Percentiles rank a stretch among this genome's conserved stretches.
These are phyloP conservation scores for Galeopsis tetrahit DNA, from an alignment of 257 asterid genomes.

Conservation along the genomic window DNA sequence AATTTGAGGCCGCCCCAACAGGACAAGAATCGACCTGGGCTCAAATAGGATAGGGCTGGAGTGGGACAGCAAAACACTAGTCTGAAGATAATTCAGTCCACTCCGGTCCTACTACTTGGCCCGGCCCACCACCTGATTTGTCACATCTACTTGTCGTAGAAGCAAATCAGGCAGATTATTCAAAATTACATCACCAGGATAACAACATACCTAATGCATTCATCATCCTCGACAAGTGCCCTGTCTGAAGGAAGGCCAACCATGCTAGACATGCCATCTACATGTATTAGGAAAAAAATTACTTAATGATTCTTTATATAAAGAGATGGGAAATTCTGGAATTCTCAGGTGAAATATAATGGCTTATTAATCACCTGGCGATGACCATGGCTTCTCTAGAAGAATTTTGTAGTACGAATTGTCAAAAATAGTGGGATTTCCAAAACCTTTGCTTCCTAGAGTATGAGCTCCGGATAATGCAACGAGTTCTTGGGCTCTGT, in stretches of 20 bases:
- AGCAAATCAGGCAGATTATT: not conserved
- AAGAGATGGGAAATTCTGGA: not conserved
- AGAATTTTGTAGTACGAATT: constrained; percentile 86
- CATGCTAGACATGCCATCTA: constrained; percentile 82
- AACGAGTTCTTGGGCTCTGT: constrained; percentile 84
- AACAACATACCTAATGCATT: constrained; percentile 62
- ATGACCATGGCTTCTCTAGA: constrained; percentile 81
- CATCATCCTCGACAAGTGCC: constrained; percentile 81
- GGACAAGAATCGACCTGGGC: no score
- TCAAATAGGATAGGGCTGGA: not conserved
- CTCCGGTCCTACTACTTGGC: not conserved
- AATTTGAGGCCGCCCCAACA: not conserved
- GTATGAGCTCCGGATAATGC: constrained; percentile 96
- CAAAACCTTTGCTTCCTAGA: constrained; percentile 90
- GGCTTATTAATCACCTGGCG: constrained; percentile 57
- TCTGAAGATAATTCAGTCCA: not conserved
- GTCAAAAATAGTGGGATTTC: constrained; percentile 76
- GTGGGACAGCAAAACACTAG: not conserved
- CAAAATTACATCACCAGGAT: not conserved
- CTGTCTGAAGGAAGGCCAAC: constrained; percentile 96
- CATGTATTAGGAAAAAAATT: constrained; percentile 17
- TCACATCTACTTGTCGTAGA: not conserved
- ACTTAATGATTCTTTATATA: not conserved
- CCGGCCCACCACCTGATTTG: not conserved
- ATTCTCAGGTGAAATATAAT: not conserved